Conservation (phyloP, 1,284 basidiomycete species). For the Ustilago nuda region DNA sequence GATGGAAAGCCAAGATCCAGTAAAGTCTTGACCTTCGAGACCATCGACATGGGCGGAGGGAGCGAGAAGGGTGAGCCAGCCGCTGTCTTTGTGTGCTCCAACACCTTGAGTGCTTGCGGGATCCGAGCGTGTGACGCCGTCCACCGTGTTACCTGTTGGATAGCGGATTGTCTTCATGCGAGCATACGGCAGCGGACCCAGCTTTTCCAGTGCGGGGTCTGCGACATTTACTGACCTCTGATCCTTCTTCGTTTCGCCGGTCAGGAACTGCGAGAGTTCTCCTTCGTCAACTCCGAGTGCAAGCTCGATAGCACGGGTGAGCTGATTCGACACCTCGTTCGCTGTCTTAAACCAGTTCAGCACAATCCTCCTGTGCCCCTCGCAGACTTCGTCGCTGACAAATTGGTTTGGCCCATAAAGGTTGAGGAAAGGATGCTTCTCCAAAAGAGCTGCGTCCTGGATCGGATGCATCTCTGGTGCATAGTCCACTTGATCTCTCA, state of each 20-base stretch:
- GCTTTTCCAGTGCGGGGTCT: background rate
- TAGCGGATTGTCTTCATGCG: slow-evolving; percentile 64
- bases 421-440: slow-evolving; percentile 43
- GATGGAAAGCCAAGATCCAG: slow-evolving; percentile 55
- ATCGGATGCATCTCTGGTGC: slow-evolving; percentile 24
- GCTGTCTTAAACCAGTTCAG: slow-evolving; percentile 47
- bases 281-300: slow-evolving; percentile 41
- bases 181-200: slow-evolving; percentile 45
- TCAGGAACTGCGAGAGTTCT: slow-evolving; percentile 39
- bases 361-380: slow-evolving; percentile 23
- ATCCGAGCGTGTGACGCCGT: slow-evolving; percentile 44
- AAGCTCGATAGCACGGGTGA: slow-evolving; percentile 57
- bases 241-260: slow-evolving; percentile 14
- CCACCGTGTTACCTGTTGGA: slow-evolving; percentile 40
- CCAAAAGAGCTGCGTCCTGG: slow-evolving; percentile 4
- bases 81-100: slow-evolving; percentile 62
- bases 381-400: slow-evolving; percentile 30
- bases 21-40: slow-evolving; percentile 55
- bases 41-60: slow-evolving; percentile 49
- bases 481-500: slow-evolving; percentile 58
- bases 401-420: slow-evolving; percentile 62
- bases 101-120: slow-evolving; percentile 53
- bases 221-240: background rate
- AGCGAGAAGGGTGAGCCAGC: slow-evolving; percentile 60
- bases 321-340: slow-evolving; percentile 28